Base-by-base conservation (phyloP, 148 eudicot species). In the Polygonum maritimum region DNA sequence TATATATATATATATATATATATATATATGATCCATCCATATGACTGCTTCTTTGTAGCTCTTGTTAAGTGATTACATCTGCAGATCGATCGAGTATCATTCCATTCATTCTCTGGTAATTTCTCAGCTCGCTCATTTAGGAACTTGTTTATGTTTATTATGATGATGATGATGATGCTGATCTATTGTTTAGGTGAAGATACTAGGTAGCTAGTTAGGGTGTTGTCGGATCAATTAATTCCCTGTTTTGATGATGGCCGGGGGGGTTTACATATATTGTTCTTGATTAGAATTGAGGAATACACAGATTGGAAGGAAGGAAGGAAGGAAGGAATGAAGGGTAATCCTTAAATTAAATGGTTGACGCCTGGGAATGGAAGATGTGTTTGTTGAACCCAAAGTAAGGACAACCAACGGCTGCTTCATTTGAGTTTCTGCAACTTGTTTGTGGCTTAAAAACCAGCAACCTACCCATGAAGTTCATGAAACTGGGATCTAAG, bases 401-500 rank as follows among this genome's bases (percentile, higher is more conserved):
- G 0, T 26, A 26, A 26, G 31, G 31, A 26, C 31, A 26, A 26
- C 31, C 31, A 26, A 26, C 54, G 15, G 55, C 6, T 14, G 55
- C 55, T 16, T 49, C 16, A 5, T 49, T 26, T 26, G 31, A 26
- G 47, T 16, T 14, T 54, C n/a, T 54, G 6, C 6, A 6, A n/a
- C n/a, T 19, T 54, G 60, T 54, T 19, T 54, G 60, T 54, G 60
- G 60, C 60, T 54, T 9, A 18, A 54, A 54, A 54, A n/a, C 6
- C 60, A 54, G 26, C 9, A 44, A 7, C 8, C 45, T 26, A 85
- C 78, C 85, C 18, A 94, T 94, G 98, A 94, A 94, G 96, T 94
- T 88, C 74, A 94, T 94, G 98, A 94, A 90, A 84, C 96, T 94
- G 71, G 98, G 98, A 81, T 86, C 96, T 69, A 78, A 90, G 71